These are phyloP conservation scores for Fusarium zealandicum DNA, from an alignment of 2,329 filamentous ascomycete species.

Conservation along the genomic window DNA sequence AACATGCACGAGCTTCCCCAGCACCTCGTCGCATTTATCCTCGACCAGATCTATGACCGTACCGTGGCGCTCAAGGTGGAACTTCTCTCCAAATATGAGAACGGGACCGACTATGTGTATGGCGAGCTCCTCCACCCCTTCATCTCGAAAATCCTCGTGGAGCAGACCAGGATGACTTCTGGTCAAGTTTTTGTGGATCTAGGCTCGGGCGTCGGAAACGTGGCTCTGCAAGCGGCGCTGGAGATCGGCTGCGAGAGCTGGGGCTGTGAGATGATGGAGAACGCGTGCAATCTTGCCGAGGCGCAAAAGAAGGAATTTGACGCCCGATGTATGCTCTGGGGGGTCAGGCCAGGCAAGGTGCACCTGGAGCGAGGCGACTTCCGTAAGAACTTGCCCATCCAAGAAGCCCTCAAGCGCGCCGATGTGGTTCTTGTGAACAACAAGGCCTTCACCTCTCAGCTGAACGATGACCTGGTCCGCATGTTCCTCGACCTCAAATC, in stretches of 20 bases:
- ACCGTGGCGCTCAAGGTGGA: slow-evolving; percentile 91
- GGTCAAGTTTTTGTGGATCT: slow-evolving; percentile 91
- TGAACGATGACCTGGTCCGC: slow-evolving; percentile 84
- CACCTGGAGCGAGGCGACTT: slow-evolving; percentile 86
- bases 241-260: slow-evolving; percentile 94
- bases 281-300: slow-evolving; percentile 82
- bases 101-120: slow-evolving; percentile 92
- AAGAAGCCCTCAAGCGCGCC: slow-evolving; percentile 77
- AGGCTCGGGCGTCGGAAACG: slow-evolving; percentile 95
- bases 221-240: slow-evolving; percentile 90
- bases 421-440: slow-evolving; percentile 99
- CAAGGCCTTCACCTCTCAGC: slow-evolving; percentile 87
- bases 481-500: slow-evolving; percentile 94
- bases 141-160: slow-evolving; percentile 79
- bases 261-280: slow-evolving; percentile 96
- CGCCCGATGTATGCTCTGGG: slow-evolving; percentile 89
- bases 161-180: slow-evolving; percentile 78
- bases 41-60: slow-evolving; percentile 88
- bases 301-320: slow-evolving; percentile 83
- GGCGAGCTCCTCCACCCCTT: slow-evolving; percentile 90
- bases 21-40: slow-evolving; percentile 78
- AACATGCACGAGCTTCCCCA: slow-evolving; percentile 72
- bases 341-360: slow-evolving; percentile 80
- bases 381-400: slow-evolving; percentile 73
- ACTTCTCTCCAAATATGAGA: slow-evolving; percentile 82